A percentile compares a stretch with the other conserved stretches of the same genome.
Evolutionary conservation across 2,329 filamentous ascomycete genomes (phyloP).

Genomic region (Chaetothyriales sp.): DNA sequence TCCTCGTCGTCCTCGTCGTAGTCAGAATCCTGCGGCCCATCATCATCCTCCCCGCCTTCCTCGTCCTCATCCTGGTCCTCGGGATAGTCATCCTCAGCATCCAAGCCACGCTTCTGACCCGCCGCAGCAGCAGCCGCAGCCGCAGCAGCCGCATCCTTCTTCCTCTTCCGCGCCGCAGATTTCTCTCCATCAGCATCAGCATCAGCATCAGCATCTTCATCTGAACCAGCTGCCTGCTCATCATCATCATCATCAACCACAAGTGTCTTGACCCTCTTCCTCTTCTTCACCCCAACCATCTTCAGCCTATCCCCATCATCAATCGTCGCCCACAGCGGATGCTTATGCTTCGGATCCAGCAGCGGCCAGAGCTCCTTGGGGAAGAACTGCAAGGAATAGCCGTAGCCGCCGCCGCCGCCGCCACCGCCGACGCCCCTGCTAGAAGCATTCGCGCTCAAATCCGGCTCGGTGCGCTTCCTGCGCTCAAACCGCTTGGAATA

Average conservation of each 20-base stretch:
- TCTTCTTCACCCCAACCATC: constrained; percentile 16
- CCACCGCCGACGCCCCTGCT: too few species aligned
- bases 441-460: too few species aligned
- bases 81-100: constrained; percentile 22
- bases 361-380: constrained; percentile 42
- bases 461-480: constrained; percentile 40
- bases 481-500: constrained; percentile 43
- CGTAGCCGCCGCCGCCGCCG: constrained; percentile 39
- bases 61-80: constrained; percentile 28
- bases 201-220: constrained; percentile 26
- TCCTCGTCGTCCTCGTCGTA: constrained; percentile 46
- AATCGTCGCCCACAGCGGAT: constrained; percentile 22
- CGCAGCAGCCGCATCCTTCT: constrained; percentile 24
- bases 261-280: constrained; percentile 17
- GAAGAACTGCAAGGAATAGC: constrained; percentile 44
- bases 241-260: constrained; percentile 7
- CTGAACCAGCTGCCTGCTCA: constrained; percentile 21
- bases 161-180: constrained; percentile 14
- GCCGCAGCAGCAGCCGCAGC: constrained; percentile 28
- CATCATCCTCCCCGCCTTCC: constrained; percentile 33
- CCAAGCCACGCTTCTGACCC: constrained; percentile 25
- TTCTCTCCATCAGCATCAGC: constrained; percentile 23
- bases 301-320: constrained; percentile 6
- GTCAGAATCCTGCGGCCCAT: constrained; percentile 42
- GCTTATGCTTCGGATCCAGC: constrained; percentile 33